phyloP scores from a whole-genome alignment of 2,329 filamentous ascomycete species.

The Ciborinia camelliae region DNA sequence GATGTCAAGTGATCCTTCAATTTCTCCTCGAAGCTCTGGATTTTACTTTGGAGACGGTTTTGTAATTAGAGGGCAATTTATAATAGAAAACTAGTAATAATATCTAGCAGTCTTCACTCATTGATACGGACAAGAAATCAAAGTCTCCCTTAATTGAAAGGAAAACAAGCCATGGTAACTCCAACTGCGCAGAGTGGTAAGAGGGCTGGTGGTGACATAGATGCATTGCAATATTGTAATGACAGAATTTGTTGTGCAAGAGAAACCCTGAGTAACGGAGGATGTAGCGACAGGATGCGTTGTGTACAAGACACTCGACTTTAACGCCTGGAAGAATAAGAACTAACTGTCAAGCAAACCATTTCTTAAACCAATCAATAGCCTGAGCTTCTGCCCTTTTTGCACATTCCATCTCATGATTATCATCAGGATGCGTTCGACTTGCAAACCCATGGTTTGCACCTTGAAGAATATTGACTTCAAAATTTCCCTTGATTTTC shows the following conservation, averaged over 20 bases:
- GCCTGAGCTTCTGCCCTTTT: slow-evolving; percentile 41
- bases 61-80: no score
- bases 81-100: no score
- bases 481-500: slow-evolving; percentile 32
- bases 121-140: background rate
- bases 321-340: background rate
- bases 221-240: background rate
- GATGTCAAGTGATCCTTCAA: no score
- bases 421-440: slow-evolving; percentile 38
- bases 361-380: slow-evolving; percentile 38
- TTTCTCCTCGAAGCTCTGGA: no score
- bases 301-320: background rate
- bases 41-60: no score
- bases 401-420: slow-evolving; percentile 36
- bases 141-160: background rate
- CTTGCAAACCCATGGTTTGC: slow-evolving; percentile 44
- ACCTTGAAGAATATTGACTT: slow-evolving; percentile 39
- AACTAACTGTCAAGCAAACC: slow-evolving; percentile 18
- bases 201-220: background rate
- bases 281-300: background rate
- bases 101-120: background rate
- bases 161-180: background rate
- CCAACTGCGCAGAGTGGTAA: background rate
- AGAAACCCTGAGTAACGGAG: background rate
- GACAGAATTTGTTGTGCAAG: background rate